A percentile compares a stretch with the other conserved stretches of the same genome.
These are phyloP conservation scores for Termitomyces titanicus DNA, from an alignment of 768 basidiomycete species.

Conservation along the genomic window DNA sequence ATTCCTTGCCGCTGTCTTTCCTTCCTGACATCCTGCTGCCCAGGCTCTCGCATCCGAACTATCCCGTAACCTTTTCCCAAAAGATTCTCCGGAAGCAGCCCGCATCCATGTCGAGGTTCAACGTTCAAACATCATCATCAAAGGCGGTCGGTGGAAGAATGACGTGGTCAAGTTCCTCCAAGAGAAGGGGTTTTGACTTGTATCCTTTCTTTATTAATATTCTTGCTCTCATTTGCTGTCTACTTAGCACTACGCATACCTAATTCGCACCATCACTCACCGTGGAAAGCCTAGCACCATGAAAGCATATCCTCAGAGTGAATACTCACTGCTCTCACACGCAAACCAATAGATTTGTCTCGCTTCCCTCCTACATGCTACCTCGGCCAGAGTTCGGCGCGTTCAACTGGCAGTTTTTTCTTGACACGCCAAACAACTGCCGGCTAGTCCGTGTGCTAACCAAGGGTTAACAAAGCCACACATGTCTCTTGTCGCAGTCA, in stretches of 20 bases:
- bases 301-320: neutral
- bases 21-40: slow-evolving; percentile 11
- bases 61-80: slow-evolving; percentile 43
- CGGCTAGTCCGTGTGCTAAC: neutral
- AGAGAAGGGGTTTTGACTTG: slow-evolving; percentile 55
- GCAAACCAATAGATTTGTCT: slow-evolving; percentile 1
- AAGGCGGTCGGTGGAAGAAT: slow-evolving; percentile 62
- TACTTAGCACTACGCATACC: slow-evolving; percentile 4
- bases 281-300: slow-evolving; percentile 4
- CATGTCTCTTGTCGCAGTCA: neutral
- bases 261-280: slow-evolving; percentile 6
- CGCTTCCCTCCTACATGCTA: neutral
- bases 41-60: slow-evolving; percentile 64
- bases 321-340: slow-evolving; percentile 4
- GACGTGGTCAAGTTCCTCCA: slow-evolving; percentile 61
- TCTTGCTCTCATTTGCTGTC: slow-evolving; percentile 9
- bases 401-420: neutral
- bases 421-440: neutral
- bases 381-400: neutral
- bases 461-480: no score
- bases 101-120: slow-evolving; percentile 46
- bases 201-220: slow-evolving; percentile 2
- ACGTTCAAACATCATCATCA: slow-evolving; percentile 51
- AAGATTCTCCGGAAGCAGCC: slow-evolving; percentile 40
- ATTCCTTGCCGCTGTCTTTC: neutral